phyloP scores from a whole-genome alignment of 2,329 filamentous ascomycete species.

The Dactylonectria estremocensis region DNA sequence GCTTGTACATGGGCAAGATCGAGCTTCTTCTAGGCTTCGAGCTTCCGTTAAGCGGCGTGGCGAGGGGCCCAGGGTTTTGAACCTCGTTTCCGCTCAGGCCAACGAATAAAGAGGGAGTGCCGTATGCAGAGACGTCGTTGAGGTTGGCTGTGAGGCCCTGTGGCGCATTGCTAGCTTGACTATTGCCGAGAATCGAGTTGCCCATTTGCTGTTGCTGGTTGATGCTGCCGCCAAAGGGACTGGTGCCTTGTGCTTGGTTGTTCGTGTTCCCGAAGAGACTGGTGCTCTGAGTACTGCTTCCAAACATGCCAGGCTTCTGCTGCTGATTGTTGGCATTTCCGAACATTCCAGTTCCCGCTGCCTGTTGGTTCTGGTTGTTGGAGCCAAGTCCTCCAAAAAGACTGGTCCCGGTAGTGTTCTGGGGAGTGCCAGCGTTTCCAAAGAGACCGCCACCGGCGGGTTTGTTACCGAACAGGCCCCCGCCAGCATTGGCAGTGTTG shows the following conservation, averaged over 20 bases:
- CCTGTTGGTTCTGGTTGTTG: conserved; percentile 56
- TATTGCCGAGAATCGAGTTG: conserved; percentile 72
- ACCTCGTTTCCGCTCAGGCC: conserved; percentile 75
- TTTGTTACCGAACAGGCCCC: conserved; percentile 44
- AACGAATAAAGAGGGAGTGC: conserved; percentile 88
- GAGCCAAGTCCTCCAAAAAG: conserved; percentile 60
- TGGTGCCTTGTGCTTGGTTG: conserved; percentile 60
- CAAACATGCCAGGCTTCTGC: conserved; percentile 67
- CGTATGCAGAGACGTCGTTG: conserved; percentile 89
- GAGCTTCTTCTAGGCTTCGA: conserved; percentile 83
- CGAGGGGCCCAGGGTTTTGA: conserved; percentile 87
- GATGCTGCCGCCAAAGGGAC: conserved; percentile 62
- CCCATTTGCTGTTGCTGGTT: conserved; percentile 66
- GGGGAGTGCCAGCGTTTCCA: conserved; percentile 53
- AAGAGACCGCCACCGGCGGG: conserved; percentile 58
- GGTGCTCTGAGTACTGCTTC: conserved; percentile 60
- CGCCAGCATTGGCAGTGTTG: conserved; percentile 51
- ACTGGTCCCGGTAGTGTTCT: conserved; percentile 58
- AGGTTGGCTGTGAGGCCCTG: conserved; percentile 84
- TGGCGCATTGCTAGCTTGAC: conserved; percentile 65
- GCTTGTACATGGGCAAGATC: conserved; percentile 88
- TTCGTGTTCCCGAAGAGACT: conserved; percentile 69
- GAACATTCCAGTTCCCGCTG: conserved; percentile 65
- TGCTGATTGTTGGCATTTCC: conserved; percentile 58
- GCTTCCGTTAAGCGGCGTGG: conserved; percentile 86